Percentiles rank a stretch among this genome's conserved stretches.
Evolutionary conservation across 2,329 filamentous ascomycete genomes (phyloP).

Genomic region (Ophiostoma sp.): DNA sequence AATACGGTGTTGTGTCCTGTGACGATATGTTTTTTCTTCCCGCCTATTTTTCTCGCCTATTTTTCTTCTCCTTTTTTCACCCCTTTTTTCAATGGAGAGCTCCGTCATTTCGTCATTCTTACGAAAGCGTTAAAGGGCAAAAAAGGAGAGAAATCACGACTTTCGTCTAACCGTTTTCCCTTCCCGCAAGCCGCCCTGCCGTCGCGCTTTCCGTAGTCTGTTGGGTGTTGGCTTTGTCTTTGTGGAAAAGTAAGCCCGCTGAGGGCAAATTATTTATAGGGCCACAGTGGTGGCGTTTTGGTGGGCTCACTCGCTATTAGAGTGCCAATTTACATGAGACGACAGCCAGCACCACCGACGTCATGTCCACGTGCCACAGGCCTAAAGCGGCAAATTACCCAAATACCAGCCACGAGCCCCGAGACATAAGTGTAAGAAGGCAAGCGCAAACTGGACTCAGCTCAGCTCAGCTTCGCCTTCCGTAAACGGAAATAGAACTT

Average conservation of each 20-base stretch:
- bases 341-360: neutral
- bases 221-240: neutral
- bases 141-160: neutral
- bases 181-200: neutral
- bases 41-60: neutral
- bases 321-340: neutral
- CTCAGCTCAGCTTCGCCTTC: conserved; percentile 4
- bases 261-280: neutral
- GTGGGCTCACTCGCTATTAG: neutral
- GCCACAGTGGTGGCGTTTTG: conserved; percentile 1
- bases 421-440: neutral
- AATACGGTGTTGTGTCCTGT: neutral
- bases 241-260: neutral
- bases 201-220: neutral
- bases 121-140: neutral
- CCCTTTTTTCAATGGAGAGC: neutral
- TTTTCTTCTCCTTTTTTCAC: neutral
- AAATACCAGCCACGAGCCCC: neutral
- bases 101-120: neutral
- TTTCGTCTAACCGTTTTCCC: conserved; percentile 1
- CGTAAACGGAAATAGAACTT: neutral
- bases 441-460: too few relatives aligned
- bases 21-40: neutral
- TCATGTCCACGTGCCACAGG: conserved; percentile 22
- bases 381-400: neutral